Base-by-base conservation (phyloP, 2,329 filamentous ascomycete species). In the Colletotrichum godetiae region DNA sequence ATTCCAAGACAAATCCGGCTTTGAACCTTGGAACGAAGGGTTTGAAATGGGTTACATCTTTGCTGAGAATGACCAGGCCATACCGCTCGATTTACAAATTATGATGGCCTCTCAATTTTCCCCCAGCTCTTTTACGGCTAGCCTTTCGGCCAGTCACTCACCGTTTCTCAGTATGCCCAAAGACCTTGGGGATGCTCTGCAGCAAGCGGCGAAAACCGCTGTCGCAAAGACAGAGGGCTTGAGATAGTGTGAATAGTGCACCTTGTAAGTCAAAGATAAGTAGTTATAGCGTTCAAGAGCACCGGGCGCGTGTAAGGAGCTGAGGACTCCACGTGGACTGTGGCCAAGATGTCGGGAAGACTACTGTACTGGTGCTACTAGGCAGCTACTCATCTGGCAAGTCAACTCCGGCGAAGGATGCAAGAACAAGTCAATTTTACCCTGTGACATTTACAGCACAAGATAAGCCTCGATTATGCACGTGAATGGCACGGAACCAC, bases 21-120 rank as follows among this genome's bases (percentile, higher is more conserved):
- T 77, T 8, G 78, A 79, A 53, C 77, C 78, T 1, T 80, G 78
- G 78, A 74, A 77, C 15, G 74, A 77, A 13, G 75, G 77, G 3
- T 76, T 80, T 4, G 72, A 76, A n/a, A 75, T 69, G 46, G 75
- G 76, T 49, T 80, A 76, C 67, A 74, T 80, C 49, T 76, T 76
- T n/a, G 75, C 75, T 27, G 76, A 78, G 4, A 55, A 77, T 0
- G 78, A 79, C 62, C 70, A 78, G n/a, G 78, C 74, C 8, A 22
- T 79, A 1, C 68, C 75, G 4, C 37, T 77, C 3, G 58, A 62
- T 0, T 66, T 74, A 1, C 78, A 79, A 29, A 55, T 74, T 3
- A 65, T 68, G 5, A 76, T 79, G 74, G 77, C 77, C 42, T 77
- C 77, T n/a, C 78, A 72, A 53, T 78, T 76, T 57, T 77, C 77